A percentile compares a stretch with the other conserved stretches of the same genome.
These are phyloP conservation scores for Cordyceps militaris DNA, from an alignment of 2,329 filamentous ascomycete genomes.

Conservation along the genomic window DNA sequence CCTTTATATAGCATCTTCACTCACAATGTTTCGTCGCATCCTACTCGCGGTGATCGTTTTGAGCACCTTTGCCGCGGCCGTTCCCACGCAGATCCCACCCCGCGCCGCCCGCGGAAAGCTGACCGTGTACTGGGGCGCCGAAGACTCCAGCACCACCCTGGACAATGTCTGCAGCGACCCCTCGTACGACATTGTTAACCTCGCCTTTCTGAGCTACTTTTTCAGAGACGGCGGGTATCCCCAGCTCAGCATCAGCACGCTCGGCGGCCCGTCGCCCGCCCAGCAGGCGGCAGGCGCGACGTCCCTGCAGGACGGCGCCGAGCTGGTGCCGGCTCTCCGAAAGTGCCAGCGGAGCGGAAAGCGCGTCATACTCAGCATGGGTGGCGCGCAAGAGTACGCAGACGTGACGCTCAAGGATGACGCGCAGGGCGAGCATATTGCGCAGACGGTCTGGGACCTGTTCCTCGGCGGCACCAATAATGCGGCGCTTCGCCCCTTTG, in stretches of 20 bases:
- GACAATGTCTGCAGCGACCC: slow-evolving; percentile 16
- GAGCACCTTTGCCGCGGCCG: background rate
- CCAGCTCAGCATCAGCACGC: background rate
- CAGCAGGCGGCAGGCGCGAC: slow-evolving; percentile 17
- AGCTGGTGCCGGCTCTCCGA: slow-evolving; percentile 27
- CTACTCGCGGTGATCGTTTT: background rate
- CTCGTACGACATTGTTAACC: slow-evolving; percentile 17
- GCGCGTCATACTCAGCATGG: slow-evolving; percentile 62
- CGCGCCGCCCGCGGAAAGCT: slow-evolving; percentile 14
- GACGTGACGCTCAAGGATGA: slow-evolving; percentile 48
- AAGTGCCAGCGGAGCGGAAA: slow-evolving; percentile 58
- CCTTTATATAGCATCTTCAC: background rate
- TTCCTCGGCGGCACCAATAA: slow-evolving; percentile 46
- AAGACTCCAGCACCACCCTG: slow-evolving; percentile 16
- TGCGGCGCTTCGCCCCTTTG: slow-evolving; percentile 56
- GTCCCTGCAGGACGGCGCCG: slow-evolving; percentile 15
- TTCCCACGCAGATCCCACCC: background rate
- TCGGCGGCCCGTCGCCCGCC: background rate
- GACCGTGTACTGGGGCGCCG: slow-evolving; percentile 17
- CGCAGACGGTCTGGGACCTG: slow-evolving; percentile 57
- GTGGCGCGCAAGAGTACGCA: slow-evolving; percentile 59
- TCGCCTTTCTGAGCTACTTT: slow-evolving; percentile 17
- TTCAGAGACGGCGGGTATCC: slow-evolving; percentile 13
- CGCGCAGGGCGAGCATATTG: slow-evolving; percentile 44
- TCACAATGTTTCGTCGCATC: background rate